Evolutionary conservation across 2,329 filamentous ascomycete genomes (phyloP).

Genomic region (Orbilia quercus): DNA sequence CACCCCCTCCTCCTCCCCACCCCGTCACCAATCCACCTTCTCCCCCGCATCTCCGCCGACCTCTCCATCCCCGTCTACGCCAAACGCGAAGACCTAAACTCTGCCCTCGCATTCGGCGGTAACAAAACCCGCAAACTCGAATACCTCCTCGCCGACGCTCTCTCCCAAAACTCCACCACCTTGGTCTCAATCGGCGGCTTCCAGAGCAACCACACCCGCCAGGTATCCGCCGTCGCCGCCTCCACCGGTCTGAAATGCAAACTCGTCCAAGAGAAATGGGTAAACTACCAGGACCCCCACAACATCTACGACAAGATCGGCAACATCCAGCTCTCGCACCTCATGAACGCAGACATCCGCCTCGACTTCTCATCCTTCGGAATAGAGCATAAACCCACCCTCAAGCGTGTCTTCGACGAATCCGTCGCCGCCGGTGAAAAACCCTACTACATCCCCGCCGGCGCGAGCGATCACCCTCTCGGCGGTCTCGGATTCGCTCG

Average conservation of each 20-base stretch:
- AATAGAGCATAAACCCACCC: conserved; percentile 75
- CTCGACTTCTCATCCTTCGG: conserved; percentile 73
- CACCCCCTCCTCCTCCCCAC: conserved; percentile 72
- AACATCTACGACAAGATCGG: conserved; percentile 72
- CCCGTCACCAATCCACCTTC: conserved; percentile 75
- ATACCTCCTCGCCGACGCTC: conserved; percentile 74
- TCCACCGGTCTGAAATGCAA: conserved; percentile 47
- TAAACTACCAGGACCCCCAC: conserved; percentile 69
- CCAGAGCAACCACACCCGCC: conserved; percentile 77
- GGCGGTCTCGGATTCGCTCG: conserved; percentile 77
- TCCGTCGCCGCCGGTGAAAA: conserved; percentile 69
- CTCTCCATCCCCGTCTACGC: conserved; percentile 75
- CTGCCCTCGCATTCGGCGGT: conserved; percentile 74
- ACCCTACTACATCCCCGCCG: conserved; percentile 78
- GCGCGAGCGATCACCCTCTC: conserved; percentile 76
- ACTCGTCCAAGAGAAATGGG: conserved; percentile 76
- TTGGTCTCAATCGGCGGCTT: conserved; percentile 75
- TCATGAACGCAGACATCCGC: conserved; percentile 74
- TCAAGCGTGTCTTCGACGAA: conserved; percentile 69
- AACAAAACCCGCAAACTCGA: conserved; percentile 78
- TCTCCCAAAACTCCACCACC: conserved; percentile 70
- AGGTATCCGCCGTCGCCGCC: conserved; percentile 72
- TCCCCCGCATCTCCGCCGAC: conserved; percentile 73
- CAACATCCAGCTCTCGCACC: conserved; percentile 76
- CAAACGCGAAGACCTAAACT: conserved; percentile 78